Base-by-base conservation (phyloP, 1,284 basidiomycete genomes). In the Takashimella koratensis region DNA sequence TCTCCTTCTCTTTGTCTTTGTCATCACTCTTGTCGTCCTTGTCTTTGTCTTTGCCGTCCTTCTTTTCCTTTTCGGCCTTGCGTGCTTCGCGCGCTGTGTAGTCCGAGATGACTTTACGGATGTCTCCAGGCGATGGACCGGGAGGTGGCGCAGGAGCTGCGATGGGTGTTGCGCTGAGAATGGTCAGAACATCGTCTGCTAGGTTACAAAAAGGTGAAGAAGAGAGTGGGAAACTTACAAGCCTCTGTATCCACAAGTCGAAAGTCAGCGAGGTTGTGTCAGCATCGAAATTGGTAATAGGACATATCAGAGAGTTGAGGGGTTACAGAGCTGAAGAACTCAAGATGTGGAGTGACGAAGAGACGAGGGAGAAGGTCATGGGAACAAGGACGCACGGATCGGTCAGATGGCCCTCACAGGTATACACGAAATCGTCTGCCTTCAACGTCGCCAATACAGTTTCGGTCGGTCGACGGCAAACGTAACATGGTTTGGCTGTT, bases 321-420 rank as follows among this genome's bases (percentile, higher is more conserved):
- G n/a, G n/a, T n/a, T n/a, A n/a, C n/a, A n/a, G n/a, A n/a, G n/a
- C n/a, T n/a, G n/a, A n/a, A n/a, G n/a, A n/a, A n/a, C n/a, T n/a
- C n/a, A n/a, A n/a, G n/a, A n/a, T n/a, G n/a, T n/a, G n/a, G n/a
- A n/a, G n/a, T n/a, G n/a, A n/a, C n/a, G n/a, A n/a, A n/a, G n/a
- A n/a, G n/a, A n/a, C n/a, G n/a, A n/a, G n/a, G n/a, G n/a, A n/a
- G n/a, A n/a, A n/a, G n/a, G n/a, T n/a, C n/a, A n/a, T n/a, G n/a
- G n/a, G n/a, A n/a, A n/a, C n/a, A n/a, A n/a, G n/a, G n/a, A 68
- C 74, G 51, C 47, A 75, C 74, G 65, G 61, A 60, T 76, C 75
- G 8, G 47, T 62, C 49, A 76, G 56, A 55, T 76, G 75, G 11
- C 66, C 60, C 12, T 71, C 68, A 47, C 75, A 76, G 5, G 68